These are phyloP conservation scores for Penicillium sp. DNA, from an alignment of 2,329 filamentous ascomycete genomes.

Conservation along the genomic window DNA sequence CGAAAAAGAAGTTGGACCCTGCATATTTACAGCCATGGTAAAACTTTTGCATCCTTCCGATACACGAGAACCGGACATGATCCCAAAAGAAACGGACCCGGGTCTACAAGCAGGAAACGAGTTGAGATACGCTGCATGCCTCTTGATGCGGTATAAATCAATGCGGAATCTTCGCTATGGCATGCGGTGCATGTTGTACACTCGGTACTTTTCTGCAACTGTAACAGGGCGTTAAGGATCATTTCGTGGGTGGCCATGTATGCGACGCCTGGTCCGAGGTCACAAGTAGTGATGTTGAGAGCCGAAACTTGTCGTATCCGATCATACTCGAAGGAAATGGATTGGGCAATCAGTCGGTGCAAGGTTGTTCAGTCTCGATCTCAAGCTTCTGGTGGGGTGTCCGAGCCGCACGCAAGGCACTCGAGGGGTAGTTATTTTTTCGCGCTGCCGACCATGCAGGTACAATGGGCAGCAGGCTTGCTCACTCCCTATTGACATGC, in stretches of 20 bases:
- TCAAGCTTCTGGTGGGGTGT: constrained; percentile 5
- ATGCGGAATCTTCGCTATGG: not conserved
- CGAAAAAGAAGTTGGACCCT: not conserved
- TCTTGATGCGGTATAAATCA: not conserved
- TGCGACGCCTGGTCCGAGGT: not conserved
- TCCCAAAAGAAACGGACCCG: not conserved
- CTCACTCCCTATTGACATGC: not conserved
- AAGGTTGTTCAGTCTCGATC: not conserved
- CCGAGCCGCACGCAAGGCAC: constrained; percentile 4
- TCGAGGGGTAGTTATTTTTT: not conserved
- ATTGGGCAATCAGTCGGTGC: not conserved
- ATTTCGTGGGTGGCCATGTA: not conserved
- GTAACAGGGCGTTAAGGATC: not conserved
- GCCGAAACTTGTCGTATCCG: not conserved
- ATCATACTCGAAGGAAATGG: not conserved
- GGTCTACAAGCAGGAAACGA: not conserved
- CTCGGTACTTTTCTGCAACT: not conserved
- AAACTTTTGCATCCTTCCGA: not conserved
- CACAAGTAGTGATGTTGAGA: not conserved
- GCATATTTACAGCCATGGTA: not conserved
- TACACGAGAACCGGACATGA: not conserved
- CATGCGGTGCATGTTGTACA: not conserved
- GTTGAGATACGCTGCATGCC: not conserved
- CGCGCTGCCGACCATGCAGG: constrained; percentile 11
- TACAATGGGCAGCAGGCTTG: constrained; percentile 1